Base-by-base conservation (phyloP, 2,329 filamentous ascomycete species). In the Paecilomyces formosus region DNA sequence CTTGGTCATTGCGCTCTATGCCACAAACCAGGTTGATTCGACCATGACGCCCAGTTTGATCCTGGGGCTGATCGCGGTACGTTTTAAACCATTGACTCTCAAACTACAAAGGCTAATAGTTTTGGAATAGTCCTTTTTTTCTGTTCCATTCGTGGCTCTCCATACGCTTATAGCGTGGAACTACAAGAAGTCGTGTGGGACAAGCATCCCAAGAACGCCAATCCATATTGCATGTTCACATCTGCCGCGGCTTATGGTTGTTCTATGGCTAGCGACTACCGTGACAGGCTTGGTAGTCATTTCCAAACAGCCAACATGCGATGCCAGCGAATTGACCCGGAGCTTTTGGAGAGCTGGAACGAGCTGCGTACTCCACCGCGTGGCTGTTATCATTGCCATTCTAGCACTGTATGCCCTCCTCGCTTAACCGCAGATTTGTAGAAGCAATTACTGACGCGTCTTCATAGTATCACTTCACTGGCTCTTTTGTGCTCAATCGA, bases 141-240 rank as follows among this genome's bases (percentile, higher is more conserved):
- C 73, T 0, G 64, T 75, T 1, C 70, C 72, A 1, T 67, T 75
- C 24, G 66, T 73, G 15, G 63, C 63, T 24, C 62, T 76, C 5
- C 73, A 75, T 53, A 73, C 72, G 22, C 62, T 75, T n/a, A 68
- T 75, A 33, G 72, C 72, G 3, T 74, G 72, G 71, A 71, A 74
- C 54, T 72, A 72, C 55, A 72, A 70, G 51, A 69, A 66, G 18
- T 68, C 71, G 5, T 59, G 62, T 15, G 67, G 69, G 15, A 69
- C 70, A 58, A 66, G 64, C 24, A 61, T 65, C 9, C 68, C 70
- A 28, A 74, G 72, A 53, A 66, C 66, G 3, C 61, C 67, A 2
- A 57, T 76, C n/a, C 66, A 68, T 39, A 68, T 67, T 49, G 62
- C 64, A 2, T 74, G 70, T 61, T 74, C 69, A 12, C 72, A 75